Base-by-base conservation (phyloP, 768 basidiomycete species). In the Boletus huronensis region DNA sequence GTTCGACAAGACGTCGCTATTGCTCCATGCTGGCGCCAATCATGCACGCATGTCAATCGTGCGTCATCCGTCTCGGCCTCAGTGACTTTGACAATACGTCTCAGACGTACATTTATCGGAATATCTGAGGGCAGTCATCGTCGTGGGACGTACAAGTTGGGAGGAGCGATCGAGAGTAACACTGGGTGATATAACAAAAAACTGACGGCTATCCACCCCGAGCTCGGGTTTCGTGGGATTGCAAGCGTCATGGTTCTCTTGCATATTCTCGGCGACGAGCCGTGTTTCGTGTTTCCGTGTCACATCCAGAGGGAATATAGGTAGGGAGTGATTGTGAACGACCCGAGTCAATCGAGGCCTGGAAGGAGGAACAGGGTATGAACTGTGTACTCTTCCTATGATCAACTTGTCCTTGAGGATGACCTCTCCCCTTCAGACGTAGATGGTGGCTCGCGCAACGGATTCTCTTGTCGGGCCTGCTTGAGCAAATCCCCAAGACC, bases 391-490 rank as follows among this genome's bases (percentile, higher is more conserved):
- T 28, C 19, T 17, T 32, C 23, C 52, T 53, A 50, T 55, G 39
- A 31, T 55, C 50, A 55, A 50, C 54, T 39, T 16, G 61, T 53
- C 26, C 51, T 55, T 14, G 58, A 60, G 4, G 50, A 61, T 6
- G 64, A 49, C 36, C 47, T 19, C 28, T 44, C 25, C 39, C 50
- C 47, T 19, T 48, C 59, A 31, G 61, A 49, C 2, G 32, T 14
- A 36, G 77, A 72, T 10, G 81, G 76, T 5, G 83, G 82, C 23
- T 85, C 82, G 38, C 78, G 82, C 58, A 91, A 59, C 3, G 90
- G 89, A 64, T 91, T 88, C 58, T 94, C 91, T 47, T 83, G 78
- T 53, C 87, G 75, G 2, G 95, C 92, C 64, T 92, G 88, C 46
- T 87, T 80, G 1, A 98, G 75, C 48, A 97, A 70, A 1, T 79